Conservation (phyloP, 805 yeast genomes). For the Pichia thaimueangensis region DNA sequence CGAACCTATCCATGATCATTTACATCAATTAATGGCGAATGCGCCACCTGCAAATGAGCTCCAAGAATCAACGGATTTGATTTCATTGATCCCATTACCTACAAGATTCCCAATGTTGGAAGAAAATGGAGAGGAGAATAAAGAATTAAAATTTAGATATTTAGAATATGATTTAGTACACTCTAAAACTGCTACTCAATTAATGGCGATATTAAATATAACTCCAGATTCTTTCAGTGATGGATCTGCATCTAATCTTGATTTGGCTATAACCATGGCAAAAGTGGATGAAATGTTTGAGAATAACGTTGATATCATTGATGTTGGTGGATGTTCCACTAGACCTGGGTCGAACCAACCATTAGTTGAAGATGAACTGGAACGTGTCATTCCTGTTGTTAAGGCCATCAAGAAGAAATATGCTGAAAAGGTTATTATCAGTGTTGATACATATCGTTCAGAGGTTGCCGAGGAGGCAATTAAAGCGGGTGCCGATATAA, state of each 20-base stretch:
- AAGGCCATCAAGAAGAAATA: constrained; percentile 44
- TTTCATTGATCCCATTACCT: constrained; percentile 44
- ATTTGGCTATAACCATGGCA: constrained; percentile 35
- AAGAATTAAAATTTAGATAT: constrained; percentile 20
- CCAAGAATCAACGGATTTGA: constrained; percentile 46
- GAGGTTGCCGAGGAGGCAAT: constrained; percentile 66
- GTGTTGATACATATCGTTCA: constrained; percentile 85
- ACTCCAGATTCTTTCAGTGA: constrained; percentile 97
- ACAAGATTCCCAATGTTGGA: constrained; percentile 6
- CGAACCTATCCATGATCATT: constrained; percentile 67
- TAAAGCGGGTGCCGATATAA: constrained; percentile 77
- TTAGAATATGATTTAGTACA: constrained; percentile 41
- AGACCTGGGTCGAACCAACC: constrained; percentile 74
- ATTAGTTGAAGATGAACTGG: constrained; percentile 56
- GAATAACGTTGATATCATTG: constrained; percentile 70
- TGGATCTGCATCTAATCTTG: constrained; percentile 50
- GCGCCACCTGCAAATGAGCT: constrained; percentile 25
- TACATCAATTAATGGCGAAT: constrained; percentile 35
- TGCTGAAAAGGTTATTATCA: constrained; percentile 41
- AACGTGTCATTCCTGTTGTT: constrained; percentile 66
- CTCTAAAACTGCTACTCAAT: constrained; percentile 44
- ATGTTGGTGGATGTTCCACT: constrained; percentile 93
- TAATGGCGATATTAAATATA: constrained; percentile 85
- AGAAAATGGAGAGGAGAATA: constrained; percentile 14
- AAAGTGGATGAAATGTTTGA: constrained; percentile 44